A percentile compares a stretch with the other conserved stretches of the same genome.
These are phyloP conservation scores for Mortierella hygrophila DNA, from an alignment of 192 early-diverging fungal species.

Conservation along the genomic window DNA sequence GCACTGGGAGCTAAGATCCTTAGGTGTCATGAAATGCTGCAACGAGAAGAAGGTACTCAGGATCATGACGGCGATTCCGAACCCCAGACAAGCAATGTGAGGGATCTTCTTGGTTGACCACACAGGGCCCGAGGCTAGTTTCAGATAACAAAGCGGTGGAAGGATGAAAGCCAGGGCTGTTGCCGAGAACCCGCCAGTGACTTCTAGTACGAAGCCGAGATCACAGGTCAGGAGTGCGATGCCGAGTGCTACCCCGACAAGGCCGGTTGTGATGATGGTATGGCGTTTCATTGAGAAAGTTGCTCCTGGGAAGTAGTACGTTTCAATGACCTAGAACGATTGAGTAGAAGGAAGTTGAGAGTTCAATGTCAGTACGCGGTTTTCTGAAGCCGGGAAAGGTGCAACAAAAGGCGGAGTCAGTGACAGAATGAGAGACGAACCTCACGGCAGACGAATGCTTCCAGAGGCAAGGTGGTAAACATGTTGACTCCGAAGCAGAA, in stretches of 20 bases:
- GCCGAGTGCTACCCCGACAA: slow-evolving; percentile 72
- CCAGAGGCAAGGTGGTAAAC: slow-evolving; percentile 94
- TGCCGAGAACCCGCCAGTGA: slow-evolving; percentile 91
- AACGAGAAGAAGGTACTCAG: slow-evolving; percentile 69
- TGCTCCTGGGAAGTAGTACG: slow-evolving; percentile 66
- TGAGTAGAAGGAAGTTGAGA: background rate
- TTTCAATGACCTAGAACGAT: slow-evolving; percentile 69
- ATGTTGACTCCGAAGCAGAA: slow-evolving; percentile 93
- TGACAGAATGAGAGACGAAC: slow-evolving; percentile 38
- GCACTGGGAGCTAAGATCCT: slow-evolving; percentile 24
- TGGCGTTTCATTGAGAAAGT: slow-evolving; percentile 74
- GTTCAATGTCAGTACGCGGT: background rate
- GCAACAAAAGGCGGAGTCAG: background rate
- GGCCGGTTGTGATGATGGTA: slow-evolving; percentile 72
- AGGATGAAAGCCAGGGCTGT: slow-evolving; percentile 91
- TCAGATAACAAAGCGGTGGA: slow-evolving; percentile 85
- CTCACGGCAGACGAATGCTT: slow-evolving; percentile 91
- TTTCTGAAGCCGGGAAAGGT: background rate
- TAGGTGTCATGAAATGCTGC: slow-evolving; percentile 42
- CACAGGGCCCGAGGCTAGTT: slow-evolving; percentile 72
- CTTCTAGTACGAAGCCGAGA: slow-evolving; percentile 87
- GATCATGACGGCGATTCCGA: slow-evolving; percentile 82
- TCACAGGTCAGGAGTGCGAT: slow-evolving; percentile 85
- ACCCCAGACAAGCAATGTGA: slow-evolving; percentile 77
- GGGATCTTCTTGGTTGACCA: slow-evolving; percentile 71